phyloP scores from a whole-genome alignment of 768 basidiomycete species.

The Mycena crocata region DNA sequence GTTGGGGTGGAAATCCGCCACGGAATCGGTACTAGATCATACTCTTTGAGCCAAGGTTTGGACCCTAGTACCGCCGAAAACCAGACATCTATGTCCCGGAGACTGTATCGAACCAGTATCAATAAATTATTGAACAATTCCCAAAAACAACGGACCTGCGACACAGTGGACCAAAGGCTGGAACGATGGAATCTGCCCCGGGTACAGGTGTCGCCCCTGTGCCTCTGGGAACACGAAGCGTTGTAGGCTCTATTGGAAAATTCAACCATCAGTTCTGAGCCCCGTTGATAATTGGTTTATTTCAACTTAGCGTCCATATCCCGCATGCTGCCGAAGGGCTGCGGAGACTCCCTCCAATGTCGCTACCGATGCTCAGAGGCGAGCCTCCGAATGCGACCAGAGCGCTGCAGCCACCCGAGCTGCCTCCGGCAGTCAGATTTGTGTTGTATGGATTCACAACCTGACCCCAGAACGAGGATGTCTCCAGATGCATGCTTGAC shows the following conservation, averaged over 20 bases:
- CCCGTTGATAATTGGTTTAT: neutral
- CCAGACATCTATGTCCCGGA: conserved; percentile 46
- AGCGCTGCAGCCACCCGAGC: conserved; percentile 63
- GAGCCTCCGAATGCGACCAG: conserved; percentile 58
- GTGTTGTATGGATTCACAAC: conserved; percentile 58
- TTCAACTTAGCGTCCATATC: conserved; percentile 32
- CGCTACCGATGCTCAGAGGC: conserved; percentile 56
- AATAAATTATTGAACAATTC: too few relatives aligned
- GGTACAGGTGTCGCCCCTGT: conserved; percentile 52
- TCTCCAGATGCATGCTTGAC: conserved; percentile 52
- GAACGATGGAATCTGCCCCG: conserved; percentile 62
- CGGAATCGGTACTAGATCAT: conserved; percentile 45
- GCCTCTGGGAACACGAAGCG: conserved; percentile 60
- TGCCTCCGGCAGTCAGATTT: conserved; percentile 57
- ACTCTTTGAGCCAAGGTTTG: conserved; percentile 56
- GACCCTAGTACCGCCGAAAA: conserved; percentile 43
- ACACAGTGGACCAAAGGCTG: conserved; percentile 70
- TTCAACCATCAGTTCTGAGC: neutral
- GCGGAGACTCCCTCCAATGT: conserved; percentile 48
- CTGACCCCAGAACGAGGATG: conserved; percentile 44
- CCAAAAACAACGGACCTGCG: conserved; percentile 46
- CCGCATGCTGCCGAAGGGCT: conserved; percentile 40
- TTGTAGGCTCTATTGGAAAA: conserved; percentile 27
- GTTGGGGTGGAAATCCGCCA: conserved; percentile 23
- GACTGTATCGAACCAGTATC: conserved; percentile 20